Base-by-base conservation (phyloP, 2,329 filamentous ascomycete genomes). In the Clarireedia homoeocarpa region DNA sequence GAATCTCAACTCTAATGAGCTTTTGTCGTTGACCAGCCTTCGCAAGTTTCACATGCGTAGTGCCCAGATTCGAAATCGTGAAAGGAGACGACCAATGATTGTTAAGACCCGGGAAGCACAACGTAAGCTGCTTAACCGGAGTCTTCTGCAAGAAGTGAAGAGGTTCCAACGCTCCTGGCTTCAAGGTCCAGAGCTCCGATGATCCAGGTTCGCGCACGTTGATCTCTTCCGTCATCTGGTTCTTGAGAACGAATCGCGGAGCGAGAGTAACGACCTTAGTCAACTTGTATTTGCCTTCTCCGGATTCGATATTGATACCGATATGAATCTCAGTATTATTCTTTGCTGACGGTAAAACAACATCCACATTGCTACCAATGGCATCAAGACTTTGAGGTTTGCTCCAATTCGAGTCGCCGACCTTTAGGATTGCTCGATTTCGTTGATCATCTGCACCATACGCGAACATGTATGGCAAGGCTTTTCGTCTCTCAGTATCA, bases 71-170 rank as follows among this genome's bases (percentile, higher is more conserved):
- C 0, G 91, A 91, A 66, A 99, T 96, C 68, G 95, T 96, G 77
- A 99, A 96, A 0, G 94, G 91, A 12, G 94, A 94, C 0, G 92
- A 95, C 94, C 94, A 99, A 64, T 94, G 90, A 67, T 96, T 96
- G 73, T 95, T 95, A 47, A 96, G 83, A 0, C 92, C 94, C 0
- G 91, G 89, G 70, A 95, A 96, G 71, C 91, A 95, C 6, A 99
- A 76, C 60, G 90, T 95, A 5, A 99, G 75, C 69, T 99, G 94
- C 69, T 97, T 96, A 45, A 88, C 83, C 0, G 82, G 79, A 12
- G 83, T 84, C 70, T 90, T 88, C 63, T 92, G 89, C 66, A 99
- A 77, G 75, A 95, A 97, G 67, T 96, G 88, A 40, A 99, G 77
- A 10, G 95, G 90, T 53, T 92, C 83, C 24, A 96, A 76, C 27